Percentiles rank a stretch among this genome's conserved stretches.
Evolutionary conservation across 2,329 filamentous ascomycete genomes (phyloP).

Genomic region (Beauveria rudraprayagi): DNA sequence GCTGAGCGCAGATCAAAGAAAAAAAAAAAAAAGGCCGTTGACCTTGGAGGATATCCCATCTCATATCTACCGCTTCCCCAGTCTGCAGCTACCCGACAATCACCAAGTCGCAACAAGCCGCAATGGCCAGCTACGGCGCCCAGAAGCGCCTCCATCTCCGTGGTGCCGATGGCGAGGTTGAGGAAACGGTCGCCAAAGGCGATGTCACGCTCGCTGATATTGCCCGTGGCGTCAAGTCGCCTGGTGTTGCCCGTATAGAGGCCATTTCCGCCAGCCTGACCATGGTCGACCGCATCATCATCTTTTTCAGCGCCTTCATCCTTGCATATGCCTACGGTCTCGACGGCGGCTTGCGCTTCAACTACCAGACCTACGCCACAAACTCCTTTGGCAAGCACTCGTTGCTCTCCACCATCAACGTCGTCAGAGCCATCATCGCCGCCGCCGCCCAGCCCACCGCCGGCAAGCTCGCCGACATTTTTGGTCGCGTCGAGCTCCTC

Average conservation of each 20-base stretch:
- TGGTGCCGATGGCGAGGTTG: not conserved
- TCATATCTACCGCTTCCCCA: too few species aligned
- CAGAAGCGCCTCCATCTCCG: conserved; percentile 8
- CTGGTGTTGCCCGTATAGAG: conserved; percentile 47
- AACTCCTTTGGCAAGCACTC: conserved; percentile 43
- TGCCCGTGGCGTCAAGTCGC: conserved; percentile 22
- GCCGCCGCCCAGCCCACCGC: conserved; percentile 51
- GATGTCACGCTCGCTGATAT: conserved; percentile 18
- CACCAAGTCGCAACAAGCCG: too few species aligned
- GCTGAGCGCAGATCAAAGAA: not conserved
- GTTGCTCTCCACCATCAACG: conserved; percentile 49
- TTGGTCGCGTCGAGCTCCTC: conserved; percentile 52
- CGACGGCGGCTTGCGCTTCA: conserved; percentile 41
- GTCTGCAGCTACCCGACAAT: too few species aligned
- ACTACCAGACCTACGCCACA: conserved; percentile 49
- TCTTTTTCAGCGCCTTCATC: conserved; percentile 51
- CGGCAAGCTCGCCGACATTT: conserved; percentile 55
- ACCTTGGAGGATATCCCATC: too few species aligned
- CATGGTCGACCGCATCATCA: conserved; percentile 35
- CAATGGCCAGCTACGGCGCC: conserved; percentile 4
- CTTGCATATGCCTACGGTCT: conserved; percentile 51
- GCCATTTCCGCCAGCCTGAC: conserved; percentile 41
- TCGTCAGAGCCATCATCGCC: conserved; percentile 50
- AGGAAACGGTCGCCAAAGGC: conserved; percentile 14
- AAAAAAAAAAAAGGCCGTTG: too few species aligned